These are phyloP conservation scores for Coniochaeta prunicola DNA, from an alignment of 2,329 filamentous ascomycete genomes.

Conservation along the genomic window DNA sequence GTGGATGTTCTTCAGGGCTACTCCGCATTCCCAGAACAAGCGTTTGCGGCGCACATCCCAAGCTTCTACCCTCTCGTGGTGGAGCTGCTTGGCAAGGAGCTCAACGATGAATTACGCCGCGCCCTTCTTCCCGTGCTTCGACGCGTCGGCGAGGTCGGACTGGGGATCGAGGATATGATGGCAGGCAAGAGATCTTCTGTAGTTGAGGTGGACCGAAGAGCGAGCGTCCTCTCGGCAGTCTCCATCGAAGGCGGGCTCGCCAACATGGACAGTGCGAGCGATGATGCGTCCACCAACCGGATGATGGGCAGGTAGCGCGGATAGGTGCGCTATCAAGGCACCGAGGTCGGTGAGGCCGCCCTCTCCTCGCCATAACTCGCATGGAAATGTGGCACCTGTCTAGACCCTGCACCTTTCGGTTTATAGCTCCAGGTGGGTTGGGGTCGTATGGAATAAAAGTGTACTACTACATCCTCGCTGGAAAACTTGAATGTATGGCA, in stretches of 20 bases:
- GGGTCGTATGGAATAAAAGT: background rate
- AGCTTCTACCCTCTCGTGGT: slow-evolving; percentile 84
- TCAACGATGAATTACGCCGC: slow-evolving; percentile 69
- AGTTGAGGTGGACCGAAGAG: slow-evolving; percentile 6
- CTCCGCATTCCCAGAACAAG: slow-evolving; percentile 69
- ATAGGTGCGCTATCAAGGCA: background rate
- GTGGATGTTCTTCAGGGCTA: slow-evolving; percentile 95
- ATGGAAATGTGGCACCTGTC: background rate
- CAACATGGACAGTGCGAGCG: slow-evolving; percentile 12
- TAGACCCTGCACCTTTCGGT: background rate
- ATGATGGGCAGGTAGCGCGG: slow-evolving; percentile 11
- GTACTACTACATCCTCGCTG: background rate
- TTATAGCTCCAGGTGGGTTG: background rate
- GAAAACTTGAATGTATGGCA: background rate
- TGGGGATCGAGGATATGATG: slow-evolving; percentile 48
- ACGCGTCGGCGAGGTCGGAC: slow-evolving; percentile 71
- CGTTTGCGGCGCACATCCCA: slow-evolving; percentile 72
- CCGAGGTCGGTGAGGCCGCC: background rate
- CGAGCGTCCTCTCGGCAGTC: slow-evolving; percentile 11
- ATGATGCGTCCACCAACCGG: slow-evolving; percentile 15
- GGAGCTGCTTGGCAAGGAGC: slow-evolving; percentile 74
- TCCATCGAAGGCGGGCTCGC: slow-evolving; percentile 5
- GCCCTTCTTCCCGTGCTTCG: slow-evolving; percentile 72
- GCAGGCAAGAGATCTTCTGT: background rate
- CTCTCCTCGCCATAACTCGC: background rate